A percentile compares a stretch with the other conserved stretches of the same genome.
These are phyloP conservation scores for Straminergon stramineum DNA, from an alignment of 225 moss, liverwort and hornwort species.

Conservation along the genomic window DNA sequence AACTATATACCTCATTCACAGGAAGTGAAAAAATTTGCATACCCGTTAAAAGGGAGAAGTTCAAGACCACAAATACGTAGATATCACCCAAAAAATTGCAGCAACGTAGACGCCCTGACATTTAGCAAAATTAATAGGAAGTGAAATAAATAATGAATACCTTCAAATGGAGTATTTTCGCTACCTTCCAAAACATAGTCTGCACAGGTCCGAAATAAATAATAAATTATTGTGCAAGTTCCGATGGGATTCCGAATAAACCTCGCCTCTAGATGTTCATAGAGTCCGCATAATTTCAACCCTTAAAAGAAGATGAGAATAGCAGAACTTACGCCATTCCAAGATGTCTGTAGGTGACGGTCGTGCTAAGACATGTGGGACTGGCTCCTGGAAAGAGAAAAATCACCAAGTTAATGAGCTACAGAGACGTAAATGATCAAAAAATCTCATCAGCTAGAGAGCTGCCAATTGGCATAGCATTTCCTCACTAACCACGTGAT, in stretches of 20 bases:
- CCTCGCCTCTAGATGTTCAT: background rate
- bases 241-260: background rate
- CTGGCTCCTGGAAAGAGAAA: conserved; percentile 70
- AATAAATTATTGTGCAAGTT: background rate
- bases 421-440: background rate
- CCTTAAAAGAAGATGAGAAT: background rate
- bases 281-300: background rate
- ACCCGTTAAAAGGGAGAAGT: background rate
- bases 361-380: conserved; percentile 87
- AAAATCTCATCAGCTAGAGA: background rate
- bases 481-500: background rate
- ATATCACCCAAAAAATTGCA: background rate
- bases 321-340: conserved; percentile 88
- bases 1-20: background rate
- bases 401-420: background rate
- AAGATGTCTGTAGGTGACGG: conserved; percentile 90
- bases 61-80: background rate
- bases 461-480: background rate
- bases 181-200: conserved; percentile 98
- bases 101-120: background rate
- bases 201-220: conserved; percentile 16
- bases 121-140: background rate
- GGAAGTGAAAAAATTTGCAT: background rate
- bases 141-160: conserved; percentile 4
- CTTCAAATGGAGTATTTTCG: conserved; percentile 93